Base-by-base conservation (phyloP, 805 yeast genomes). In the Starmerella ratchasimensis region DNA sequence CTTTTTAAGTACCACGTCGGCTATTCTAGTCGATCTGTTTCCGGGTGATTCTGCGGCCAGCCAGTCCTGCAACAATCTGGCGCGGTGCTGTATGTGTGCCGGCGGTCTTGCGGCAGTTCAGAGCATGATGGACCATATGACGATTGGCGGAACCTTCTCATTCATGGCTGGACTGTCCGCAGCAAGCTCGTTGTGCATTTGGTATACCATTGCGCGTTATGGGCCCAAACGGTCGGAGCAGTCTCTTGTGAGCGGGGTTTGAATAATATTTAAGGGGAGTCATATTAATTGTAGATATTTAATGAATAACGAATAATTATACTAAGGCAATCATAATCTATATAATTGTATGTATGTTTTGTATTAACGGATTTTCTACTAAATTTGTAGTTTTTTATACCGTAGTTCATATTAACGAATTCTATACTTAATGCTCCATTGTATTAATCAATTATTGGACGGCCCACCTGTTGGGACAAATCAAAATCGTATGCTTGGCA, bases 121-220 rank as follows among this genome's bases (percentile, higher is more conserved):
- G 16, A 65, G 59, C 34, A 79, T 84, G 88, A 61, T 65, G 11
- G 38, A 39, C 0, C 43, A 60, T 0, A 62, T 84, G 71, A 71
- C 72, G 0, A 57, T 70, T 10, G 94, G 94, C 1, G 90, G 94
- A 14, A 69, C 80, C 1, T 81, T 74, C 50, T 75, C 93, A 0
- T 62, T 83, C n/a, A 57, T 80, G 65, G 74, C 76, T 2, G 75
- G 57, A 6, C 36, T 58, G 5, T 50, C 64, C 24, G 39, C 36
- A 3, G 25, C 46, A 13, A 43, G 52, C 17, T 19, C 38, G 18
- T 19, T 30, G 6, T 43, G 48, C 24, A 14, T 48, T 2, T 35
- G 41, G 39, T 10, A 15, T 17, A 25, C 39, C n/a, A 36, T 44
- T 6, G 6, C 26, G 4, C 36, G 31, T 3, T 38, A 39, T 28